phyloP scores from a whole-genome alignment of 2,329 filamentous ascomycete species.

The Cladosporium sp. region DNA sequence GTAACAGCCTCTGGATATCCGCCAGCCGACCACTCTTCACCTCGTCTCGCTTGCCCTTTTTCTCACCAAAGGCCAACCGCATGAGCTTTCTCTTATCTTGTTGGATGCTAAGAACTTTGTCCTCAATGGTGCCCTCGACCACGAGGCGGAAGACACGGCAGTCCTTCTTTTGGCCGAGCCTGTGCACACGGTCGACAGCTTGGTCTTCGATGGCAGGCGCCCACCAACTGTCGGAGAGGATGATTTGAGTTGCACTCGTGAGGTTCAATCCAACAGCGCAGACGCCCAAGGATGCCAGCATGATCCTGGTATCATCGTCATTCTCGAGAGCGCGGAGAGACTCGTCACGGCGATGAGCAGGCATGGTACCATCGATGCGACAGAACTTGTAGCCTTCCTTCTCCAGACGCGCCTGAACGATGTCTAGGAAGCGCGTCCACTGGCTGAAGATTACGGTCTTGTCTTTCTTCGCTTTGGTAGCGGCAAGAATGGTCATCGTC shows the following conservation, averaged over 20 bases:
- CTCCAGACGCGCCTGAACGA: slow-evolving; percentile 68
- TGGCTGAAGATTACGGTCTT: slow-evolving; percentile 76
- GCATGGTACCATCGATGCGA: slow-evolving; percentile 81
- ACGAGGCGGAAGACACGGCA: slow-evolving; percentile 80
- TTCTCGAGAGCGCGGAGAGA: slow-evolving; percentile 67
- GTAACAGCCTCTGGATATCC: slow-evolving; percentile 45
- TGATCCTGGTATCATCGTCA: slow-evolving; percentile 67
- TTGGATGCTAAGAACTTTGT: slow-evolving; percentile 76
- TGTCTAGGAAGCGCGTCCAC: slow-evolving; percentile 73
- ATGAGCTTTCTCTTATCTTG: slow-evolving; percentile 76
- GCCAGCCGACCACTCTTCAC: slow-evolving; percentile 52
- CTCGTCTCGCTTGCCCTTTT: slow-evolving; percentile 52
- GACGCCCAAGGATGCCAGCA: slow-evolving; percentile 79
- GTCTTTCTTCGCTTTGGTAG: slow-evolving; percentile 61
- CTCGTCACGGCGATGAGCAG: slow-evolving; percentile 66
- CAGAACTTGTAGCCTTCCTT: slow-evolving; percentile 62
- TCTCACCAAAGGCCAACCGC: slow-evolving; percentile 76
- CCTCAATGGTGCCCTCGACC: slow-evolving; percentile 78
- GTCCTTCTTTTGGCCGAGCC: slow-evolving; percentile 76
- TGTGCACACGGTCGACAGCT: slow-evolving; percentile 83
- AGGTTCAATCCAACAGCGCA: slow-evolving; percentile 86
- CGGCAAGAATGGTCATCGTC: slow-evolving; percentile 71
- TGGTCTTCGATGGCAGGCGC: slow-evolving; percentile 91
- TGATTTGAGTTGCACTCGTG: slow-evolving; percentile 80
- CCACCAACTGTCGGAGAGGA: slow-evolving; percentile 87